Percentiles rank a stretch among this genome's conserved stretches.
Conservation (phyloP, 2,329 filamentous ascomycete species). For the Tolypocladium tundrense region DNA sequence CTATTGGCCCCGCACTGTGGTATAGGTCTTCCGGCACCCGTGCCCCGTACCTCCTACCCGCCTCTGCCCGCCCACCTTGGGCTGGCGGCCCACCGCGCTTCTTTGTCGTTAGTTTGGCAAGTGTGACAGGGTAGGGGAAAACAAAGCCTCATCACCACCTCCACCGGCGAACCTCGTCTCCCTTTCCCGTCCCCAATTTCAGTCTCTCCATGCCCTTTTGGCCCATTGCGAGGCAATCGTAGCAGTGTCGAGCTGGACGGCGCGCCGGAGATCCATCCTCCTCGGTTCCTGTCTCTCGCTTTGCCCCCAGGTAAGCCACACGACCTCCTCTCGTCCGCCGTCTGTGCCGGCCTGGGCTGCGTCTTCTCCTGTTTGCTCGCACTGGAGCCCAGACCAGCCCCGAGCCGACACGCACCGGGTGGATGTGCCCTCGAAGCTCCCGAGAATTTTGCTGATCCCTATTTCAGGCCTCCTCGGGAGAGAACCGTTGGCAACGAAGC, state of each 20-base stretch:
- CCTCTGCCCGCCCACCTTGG: slow-evolving; percentile 2
- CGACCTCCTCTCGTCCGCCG: slow-evolving; percentile 6
- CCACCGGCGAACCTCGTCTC: slow-evolving; percentile 16
- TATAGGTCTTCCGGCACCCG: neutral
- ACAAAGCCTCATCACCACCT: slow-evolving; percentile 30
- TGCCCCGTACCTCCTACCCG: slow-evolving; percentile 2
- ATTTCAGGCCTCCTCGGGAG: slow-evolving; percentile 5
- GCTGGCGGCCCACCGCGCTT: slow-evolving; percentile 13
- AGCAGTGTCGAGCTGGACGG: slow-evolving; percentile 26
- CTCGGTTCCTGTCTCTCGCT: slow-evolving; percentile 14
- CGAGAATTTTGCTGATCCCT: slow-evolving; percentile 4
- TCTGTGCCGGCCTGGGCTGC: slow-evolving; percentile 2
- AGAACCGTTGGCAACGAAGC: slow-evolving; percentile 6
- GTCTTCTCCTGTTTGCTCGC: neutral
- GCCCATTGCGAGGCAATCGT: slow-evolving; percentile 30
- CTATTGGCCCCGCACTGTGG: neutral
- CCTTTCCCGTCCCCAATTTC: slow-evolving; percentile 11
- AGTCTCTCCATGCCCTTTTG: slow-evolving; percentile 21
- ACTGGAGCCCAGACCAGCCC: neutral
- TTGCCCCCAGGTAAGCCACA: slow-evolving; percentile 19
- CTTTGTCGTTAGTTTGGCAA: slow-evolving; percentile 17
- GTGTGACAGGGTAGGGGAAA: slow-evolving; percentile 27
- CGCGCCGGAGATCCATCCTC: slow-evolving; percentile 14
- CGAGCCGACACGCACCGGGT: neutral
- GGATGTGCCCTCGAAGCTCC: neutral